phyloP scores from a whole-genome alignment of 2,329 filamentous ascomycete species.

The Atkinsonella hypoxylon region DNA sequence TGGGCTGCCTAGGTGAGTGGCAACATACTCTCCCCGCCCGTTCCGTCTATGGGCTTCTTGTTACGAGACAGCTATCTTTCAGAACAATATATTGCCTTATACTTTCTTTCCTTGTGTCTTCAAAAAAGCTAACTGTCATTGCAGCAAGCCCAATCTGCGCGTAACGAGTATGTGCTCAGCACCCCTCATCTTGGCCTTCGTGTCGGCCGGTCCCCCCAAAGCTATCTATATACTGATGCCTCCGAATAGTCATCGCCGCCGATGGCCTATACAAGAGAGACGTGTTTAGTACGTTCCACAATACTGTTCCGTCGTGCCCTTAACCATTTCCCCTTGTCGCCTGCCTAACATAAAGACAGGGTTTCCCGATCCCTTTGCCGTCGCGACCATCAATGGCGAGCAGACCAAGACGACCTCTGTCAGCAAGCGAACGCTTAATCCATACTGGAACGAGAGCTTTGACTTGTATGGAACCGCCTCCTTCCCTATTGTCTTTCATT shows the following conservation, averaged over 20 bases:
- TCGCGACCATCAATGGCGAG: constrained; percentile 93
- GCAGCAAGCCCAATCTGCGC: constrained; percentile 74
- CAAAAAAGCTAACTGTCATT: constrained; percentile 17
- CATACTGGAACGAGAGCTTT: constrained; percentile 99
- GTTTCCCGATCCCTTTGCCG: constrained; percentile 94
- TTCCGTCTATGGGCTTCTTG: constrained; percentile 3
- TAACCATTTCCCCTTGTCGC: not conserved
- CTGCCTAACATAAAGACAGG: constrained; percentile 41
- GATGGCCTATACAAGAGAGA: constrained; percentile 98
- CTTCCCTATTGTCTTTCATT: not conserved
- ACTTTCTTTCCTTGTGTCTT: not conserved
- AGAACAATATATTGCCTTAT: not conserved
- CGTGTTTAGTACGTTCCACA: constrained; percentile 73
- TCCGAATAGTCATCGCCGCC: constrained; percentile 75
- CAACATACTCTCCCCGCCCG: constrained; percentile 3
- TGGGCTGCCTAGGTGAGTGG: constrained; percentile 24
- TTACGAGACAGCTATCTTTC: not conserved
- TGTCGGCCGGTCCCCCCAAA: constrained; percentile 1
- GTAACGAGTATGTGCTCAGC: constrained; percentile 64
- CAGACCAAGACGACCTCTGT: constrained; percentile 97
- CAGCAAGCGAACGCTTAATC: constrained; percentile 93
- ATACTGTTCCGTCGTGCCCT: not conserved
- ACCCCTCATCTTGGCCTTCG: constrained; percentile 9
- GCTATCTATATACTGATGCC: constrained; percentile 21
- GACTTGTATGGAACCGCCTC: constrained; percentile 61